Evolutionary conservation across 495 filamentous ascomycete species (phyloP), one percentile per base, ranked within the genome.

Genomic region (Barbatosphaeria neglecta): DNA sequence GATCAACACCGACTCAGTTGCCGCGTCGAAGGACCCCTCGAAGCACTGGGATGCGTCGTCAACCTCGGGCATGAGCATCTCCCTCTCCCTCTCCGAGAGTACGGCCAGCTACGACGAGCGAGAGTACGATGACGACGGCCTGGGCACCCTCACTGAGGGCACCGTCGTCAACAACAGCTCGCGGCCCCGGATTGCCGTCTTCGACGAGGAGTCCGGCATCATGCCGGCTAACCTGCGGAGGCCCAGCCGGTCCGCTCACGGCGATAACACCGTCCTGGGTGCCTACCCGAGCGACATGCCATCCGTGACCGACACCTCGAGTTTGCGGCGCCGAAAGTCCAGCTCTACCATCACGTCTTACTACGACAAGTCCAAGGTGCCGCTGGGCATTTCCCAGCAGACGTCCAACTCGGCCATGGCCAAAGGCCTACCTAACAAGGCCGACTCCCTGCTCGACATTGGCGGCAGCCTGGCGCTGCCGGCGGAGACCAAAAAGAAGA

Each of bases 361-460:
- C 50, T 76, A 76, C 51, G 74, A 78, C 54, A 65, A 72, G 43
- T 48, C 63, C 17, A 73, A 70, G 42, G 59, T 69, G 23, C 73
- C 74, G 24, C 62, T 75, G 4, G 57, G 72, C 11, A 72, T 75
- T 50, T 76, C 73, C 6, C 72, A 75, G 46, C 74, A 78, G 50
- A 76, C 73, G 8, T 74, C 72, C 1, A 69, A 60, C 45, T 76
- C 73, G 16, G 69, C 72, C 28, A 74, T 76, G 63, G 65, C 72
- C 9, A 76, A 74, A 52, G 72, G 70, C 6, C 58, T 72, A 5
- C 70, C 72, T 6, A 51, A 63, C 17, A 72, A 72, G 56, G 64
- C 57, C 13, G 51, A 62, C n/a, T 46, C 58, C 20, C 58, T 66
- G 24, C 58, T 65, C 38, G 68, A 68, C 61, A 68, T 69, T 23